Percentiles rank a stretch among this genome's conserved stretches.
Conservation (phyloP, 2,329 filamentous ascomycete species). For the Cadophora gregata region DNA sequence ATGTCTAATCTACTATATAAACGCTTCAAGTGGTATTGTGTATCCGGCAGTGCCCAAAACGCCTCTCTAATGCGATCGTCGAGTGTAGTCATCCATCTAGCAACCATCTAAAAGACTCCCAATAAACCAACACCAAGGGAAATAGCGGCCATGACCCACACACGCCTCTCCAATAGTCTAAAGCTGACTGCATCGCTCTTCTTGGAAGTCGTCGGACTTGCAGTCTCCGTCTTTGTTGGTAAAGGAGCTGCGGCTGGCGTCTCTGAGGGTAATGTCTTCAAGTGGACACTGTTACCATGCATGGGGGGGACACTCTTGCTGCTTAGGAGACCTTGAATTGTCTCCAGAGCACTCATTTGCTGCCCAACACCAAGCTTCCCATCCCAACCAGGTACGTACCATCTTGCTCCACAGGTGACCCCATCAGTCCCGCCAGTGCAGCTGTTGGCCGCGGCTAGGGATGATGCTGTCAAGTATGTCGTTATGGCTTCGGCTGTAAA, state of each 20-base stretch:
- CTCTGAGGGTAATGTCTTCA: constrained; percentile 16
- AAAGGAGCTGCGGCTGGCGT: constrained; percentile 4
- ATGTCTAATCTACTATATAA: neutral
- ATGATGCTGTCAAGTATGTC: constrained; percentile 56
- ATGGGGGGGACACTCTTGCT: constrained; percentile 50
- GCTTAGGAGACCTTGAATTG: constrained; percentile 63
- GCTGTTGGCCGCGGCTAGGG: constrained; percentile 59
- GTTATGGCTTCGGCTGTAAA: constrained; percentile 56
- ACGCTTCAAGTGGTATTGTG: constrained; percentile 13
- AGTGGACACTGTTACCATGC: constrained; percentile 32
- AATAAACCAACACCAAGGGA: neutral
- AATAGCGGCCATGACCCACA: neutral
- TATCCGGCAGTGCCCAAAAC: constrained; percentile 1
- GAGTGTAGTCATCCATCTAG: neutral
- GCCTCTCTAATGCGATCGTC: neutral
- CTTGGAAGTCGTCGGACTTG: neutral
- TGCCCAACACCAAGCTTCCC: constrained; percentile 62
- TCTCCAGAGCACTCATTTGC: constrained; percentile 69
- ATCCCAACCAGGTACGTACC: constrained; percentile 65
- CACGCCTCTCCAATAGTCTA: neutral
- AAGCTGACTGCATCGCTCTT: neutral
- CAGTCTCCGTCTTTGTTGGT: constrained; percentile 11
- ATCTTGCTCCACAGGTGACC: constrained; percentile 62
- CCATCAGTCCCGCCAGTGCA: constrained; percentile 62
- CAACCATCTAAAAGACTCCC: neutral